A percentile compares a stretch with the other conserved stretches of the same genome.
Evolutionary conservation across 371 early-diverging fungal genomes (phyloP).

Genomic region (Mucor saturninus): DNA sequence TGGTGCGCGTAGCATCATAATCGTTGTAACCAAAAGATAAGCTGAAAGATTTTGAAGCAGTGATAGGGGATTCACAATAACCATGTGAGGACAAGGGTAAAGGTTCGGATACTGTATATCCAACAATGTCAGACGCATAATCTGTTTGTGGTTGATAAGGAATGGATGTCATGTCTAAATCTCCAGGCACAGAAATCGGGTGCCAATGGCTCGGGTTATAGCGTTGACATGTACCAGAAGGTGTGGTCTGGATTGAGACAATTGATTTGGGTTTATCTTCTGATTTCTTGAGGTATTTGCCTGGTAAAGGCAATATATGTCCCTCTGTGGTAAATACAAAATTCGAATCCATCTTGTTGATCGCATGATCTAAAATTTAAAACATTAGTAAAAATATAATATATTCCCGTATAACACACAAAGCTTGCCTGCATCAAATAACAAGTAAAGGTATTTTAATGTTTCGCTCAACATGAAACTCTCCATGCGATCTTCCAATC

Average conservation of each 20-base stretch:
- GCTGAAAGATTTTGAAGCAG: constrained; percentile 18
- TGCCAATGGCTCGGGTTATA: constrained; percentile 9
- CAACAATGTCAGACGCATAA: constrained; percentile 40
- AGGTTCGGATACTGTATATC: constrained; percentile 10
- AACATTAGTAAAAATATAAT: background rate
- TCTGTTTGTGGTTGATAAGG: constrained; percentile 36
- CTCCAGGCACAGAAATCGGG: constrained; percentile 18
- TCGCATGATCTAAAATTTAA: constrained; percentile 3
- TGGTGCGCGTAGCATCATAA: constrained; percentile 3
- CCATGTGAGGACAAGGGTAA: constrained; percentile 24
- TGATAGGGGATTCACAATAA: constrained; percentile 33
- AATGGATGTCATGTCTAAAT: constrained; percentile 36
- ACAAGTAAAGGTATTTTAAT: constrained; percentile 89
- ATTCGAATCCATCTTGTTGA: constrained; percentile 74
- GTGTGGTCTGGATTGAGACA: constrained; percentile 6
- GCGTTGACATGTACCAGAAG: constrained; percentile 19
- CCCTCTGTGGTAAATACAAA: constrained; percentile 93
- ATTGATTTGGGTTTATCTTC: background rate
- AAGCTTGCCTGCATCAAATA: constrained; percentile 54
- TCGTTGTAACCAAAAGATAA: constrained; percentile 34
- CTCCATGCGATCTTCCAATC: constrained; percentile 90
- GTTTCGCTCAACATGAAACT: constrained; percentile 95
- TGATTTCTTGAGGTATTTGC: constrained; percentile 13
- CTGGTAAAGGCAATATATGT: constrained; percentile 64
- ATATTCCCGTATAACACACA: background rate